A percentile compares a stretch with the other conserved stretches of the same genome.
Evolutionary conservation across 2,329 filamentous ascomycete species (phyloP).

Genomic region (Colletotrichum siamense): DNA sequence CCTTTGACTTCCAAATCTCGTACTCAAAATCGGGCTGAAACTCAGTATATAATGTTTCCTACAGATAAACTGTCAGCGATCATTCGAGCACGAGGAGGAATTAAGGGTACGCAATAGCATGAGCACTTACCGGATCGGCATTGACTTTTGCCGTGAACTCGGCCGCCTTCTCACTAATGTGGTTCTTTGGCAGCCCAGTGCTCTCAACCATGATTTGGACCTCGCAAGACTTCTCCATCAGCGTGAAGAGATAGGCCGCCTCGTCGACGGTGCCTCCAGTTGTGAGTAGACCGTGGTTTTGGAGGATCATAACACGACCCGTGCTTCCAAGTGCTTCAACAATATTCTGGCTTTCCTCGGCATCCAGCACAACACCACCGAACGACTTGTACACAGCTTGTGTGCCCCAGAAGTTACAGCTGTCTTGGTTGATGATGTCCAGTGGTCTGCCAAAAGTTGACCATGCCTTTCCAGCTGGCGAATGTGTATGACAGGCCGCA

Average conservation of each 20-base stretch:
- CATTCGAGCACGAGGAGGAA: neutral
- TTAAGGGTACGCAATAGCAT: neutral
- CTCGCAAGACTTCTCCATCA: slow-evolving; percentile 33
- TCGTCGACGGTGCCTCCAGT: slow-evolving; percentile 71
- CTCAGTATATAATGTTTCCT: neutral
- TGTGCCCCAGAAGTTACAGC: slow-evolving; percentile 60
- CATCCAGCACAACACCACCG: neutral
- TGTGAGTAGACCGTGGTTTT: slow-evolving; percentile 70
- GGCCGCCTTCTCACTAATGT: slow-evolving; percentile 43
- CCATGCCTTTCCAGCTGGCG: slow-evolving; percentile 65
- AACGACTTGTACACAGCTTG: slow-evolving; percentile 61
- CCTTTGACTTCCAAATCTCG: neutral
- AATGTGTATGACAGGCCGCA: slow-evolving; percentile 68
- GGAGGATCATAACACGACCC: slow-evolving; percentile 60
- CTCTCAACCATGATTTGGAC: slow-evolving; percentile 37
- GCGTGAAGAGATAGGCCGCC: slow-evolving; percentile 66
- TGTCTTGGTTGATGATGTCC: slow-evolving; percentile 68
- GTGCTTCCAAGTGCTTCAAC: slow-evolving; percentile 55
- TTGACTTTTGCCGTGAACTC: neutral
- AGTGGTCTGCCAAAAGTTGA: slow-evolving; percentile 60
- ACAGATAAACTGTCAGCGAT: neutral
- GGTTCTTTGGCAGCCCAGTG: slow-evolving; percentile 28
- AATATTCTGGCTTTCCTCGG: neutral
- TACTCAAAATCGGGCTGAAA: neutral
- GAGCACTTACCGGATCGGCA: neutral